phyloP scores from a whole-genome alignment of 2,329 filamentous ascomycete genomes.

The Ramularia endophylla region DNA sequence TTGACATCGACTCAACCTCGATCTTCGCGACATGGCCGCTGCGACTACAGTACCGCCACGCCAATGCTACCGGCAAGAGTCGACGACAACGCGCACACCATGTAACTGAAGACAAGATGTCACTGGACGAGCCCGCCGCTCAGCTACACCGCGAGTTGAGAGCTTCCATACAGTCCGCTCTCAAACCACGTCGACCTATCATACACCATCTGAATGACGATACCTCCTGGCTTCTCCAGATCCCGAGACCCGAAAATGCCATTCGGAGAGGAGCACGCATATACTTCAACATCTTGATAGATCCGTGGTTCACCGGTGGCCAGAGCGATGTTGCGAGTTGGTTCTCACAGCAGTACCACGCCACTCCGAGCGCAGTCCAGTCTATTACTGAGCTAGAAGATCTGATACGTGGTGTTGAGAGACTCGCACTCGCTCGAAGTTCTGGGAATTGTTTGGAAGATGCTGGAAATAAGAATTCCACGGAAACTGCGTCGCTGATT shows the following conservation, averaged over 20 bases:
- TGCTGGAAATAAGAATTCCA: conserved; percentile 5
- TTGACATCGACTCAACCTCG: no score
- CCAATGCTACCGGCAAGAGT: no score
- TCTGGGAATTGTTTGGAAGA: conserved; percentile 8
- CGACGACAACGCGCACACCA: no score
- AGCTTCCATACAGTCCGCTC: conserved; percentile 33
- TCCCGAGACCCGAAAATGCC: conserved; percentile 48
- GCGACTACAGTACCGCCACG: no score
- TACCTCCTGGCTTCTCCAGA: conserved; percentile 61
- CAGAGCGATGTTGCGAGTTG: conserved; percentile 59
- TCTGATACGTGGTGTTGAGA: conserved; percentile 47
- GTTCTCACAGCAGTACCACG: conserved; percentile 62
- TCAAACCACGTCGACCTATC: conserved; percentile 44
- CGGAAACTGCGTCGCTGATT: conserved; percentile 36
- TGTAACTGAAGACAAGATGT: conserved; percentile 8
- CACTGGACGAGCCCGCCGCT: conserved; percentile 25
- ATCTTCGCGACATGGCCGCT: no score
- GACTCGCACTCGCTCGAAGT: conserved; percentile 26
- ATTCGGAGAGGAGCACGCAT: conserved; percentile 40
- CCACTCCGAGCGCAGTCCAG: conserved; percentile 48
- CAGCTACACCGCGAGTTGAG: conserved; percentile 42
- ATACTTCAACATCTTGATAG: conserved; percentile 60
- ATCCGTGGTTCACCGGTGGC: conserved; percentile 59
- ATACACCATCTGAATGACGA: conserved; percentile 63
- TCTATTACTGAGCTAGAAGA: conserved; percentile 52